phyloP scores from a whole-genome alignment of 2,329 filamentous ascomycete species.

The Fusarium proliferatum region DNA sequence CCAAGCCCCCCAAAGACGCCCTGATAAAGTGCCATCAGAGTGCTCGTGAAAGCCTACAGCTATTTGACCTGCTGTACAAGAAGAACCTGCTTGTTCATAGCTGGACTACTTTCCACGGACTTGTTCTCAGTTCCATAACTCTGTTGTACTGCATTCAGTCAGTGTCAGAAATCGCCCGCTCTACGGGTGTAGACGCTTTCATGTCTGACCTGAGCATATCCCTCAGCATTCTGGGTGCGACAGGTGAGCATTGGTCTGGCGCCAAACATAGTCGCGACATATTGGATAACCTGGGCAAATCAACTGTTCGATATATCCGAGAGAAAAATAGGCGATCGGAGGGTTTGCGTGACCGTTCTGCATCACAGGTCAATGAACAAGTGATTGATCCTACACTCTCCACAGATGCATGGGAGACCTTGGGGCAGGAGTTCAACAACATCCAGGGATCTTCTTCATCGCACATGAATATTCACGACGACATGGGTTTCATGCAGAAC shows the following conservation, averaged over 20 bases:
- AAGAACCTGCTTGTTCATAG: conserved; percentile 58
- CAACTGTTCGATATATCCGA: conserved; percentile 46
- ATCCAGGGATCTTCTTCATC: neutral
- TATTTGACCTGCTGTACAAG: conserved; percentile 57
- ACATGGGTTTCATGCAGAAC: conserved; percentile 26
- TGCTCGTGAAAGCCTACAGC: conserved; percentile 53
- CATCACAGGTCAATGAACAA: neutral
- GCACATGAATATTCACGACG: neutral
- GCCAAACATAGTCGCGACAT: conserved; percentile 60
- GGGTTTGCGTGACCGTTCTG: neutral
- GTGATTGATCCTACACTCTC: neutral
- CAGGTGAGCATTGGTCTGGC: conserved; percentile 63
- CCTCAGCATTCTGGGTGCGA: conserved; percentile 61
- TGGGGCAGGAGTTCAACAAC: neutral
- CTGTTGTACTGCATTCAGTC: conserved; percentile 63
- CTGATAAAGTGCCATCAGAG: conserved; percentile 57
- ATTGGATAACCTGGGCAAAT: conserved; percentile 53
- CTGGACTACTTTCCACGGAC: conserved; percentile 61
- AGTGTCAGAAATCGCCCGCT: conserved; percentile 54
- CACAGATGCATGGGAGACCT: neutral
- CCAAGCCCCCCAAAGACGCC: conserved; percentile 55
- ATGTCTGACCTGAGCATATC: conserved; percentile 55
- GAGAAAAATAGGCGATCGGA: neutral
- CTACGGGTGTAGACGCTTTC: conserved; percentile 53
- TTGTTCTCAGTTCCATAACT: conserved; percentile 61